Evolutionary conservation across 163 green algal genomes (phyloP), one percentile per base, ranked within the genome.

Genomic region (Coccomyxa subellipsoidea): DNA sequence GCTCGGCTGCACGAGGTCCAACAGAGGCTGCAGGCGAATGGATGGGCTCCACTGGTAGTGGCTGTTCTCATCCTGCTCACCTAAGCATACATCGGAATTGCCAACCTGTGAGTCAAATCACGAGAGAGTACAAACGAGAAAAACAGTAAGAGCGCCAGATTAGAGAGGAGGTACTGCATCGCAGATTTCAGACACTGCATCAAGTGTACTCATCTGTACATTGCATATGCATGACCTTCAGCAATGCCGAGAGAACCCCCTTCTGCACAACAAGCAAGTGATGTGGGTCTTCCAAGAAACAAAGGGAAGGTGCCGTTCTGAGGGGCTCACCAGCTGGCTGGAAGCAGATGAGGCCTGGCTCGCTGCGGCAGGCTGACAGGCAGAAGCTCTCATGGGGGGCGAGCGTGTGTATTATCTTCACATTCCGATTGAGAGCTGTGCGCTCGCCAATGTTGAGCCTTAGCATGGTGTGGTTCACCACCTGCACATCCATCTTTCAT

Each of bases 341-440:
- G 35, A 92, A 25, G 40, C 80, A 85, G 38, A 92, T 76, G 38
- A 88, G 71, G 29, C 83, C 85, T 6, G 66, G 80, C 25, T 84
- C 77, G 4, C 73, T 81, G 29, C 78, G 81, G 36, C 84, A 36
- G 0, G 77, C 85, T 27, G 89, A 87, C 75, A 92, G 75, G 87
- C 89, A 91, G 25, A 85, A 37, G 23, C 35, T 54, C 7, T 25
- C 73, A 0, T 80, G 77, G 4, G 89, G 81, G 23, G 35, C 25
- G 39, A 92, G 6, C 7, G 38, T 34, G 32, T 25, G 37, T n/a
- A 82, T 47, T 27, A 38, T 32, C 15, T 15, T 66, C 7, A 54
- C 31, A 35, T 71, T n/a, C 5, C 35, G 29, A 7, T 53, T 34
- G 21, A 82, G 69, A 7, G 82, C 71, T 7, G 81, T 85, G 23